These are phyloP conservation scores for Albophoma yamanashiensis DNA, from an alignment of 2,329 filamentous ascomycete genomes.

Conservation along the genomic window DNA sequence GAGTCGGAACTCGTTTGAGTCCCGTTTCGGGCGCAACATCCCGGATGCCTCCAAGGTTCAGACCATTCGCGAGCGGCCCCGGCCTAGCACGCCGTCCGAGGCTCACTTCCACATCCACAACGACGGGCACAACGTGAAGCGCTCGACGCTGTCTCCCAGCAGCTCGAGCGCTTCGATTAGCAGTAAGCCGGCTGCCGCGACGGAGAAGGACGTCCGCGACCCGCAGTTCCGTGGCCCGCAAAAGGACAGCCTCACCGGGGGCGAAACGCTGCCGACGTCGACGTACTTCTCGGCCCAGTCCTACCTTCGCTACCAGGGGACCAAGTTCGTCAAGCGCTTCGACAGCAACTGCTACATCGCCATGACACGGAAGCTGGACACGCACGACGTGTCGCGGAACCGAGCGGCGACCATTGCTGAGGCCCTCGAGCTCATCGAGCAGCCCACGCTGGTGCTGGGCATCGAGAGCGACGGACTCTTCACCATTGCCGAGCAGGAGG, in stretches of 20 bases:
- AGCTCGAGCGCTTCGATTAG: slow-evolving; percentile 10
- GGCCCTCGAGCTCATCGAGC: slow-evolving; percentile 71
- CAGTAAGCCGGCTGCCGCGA: slow-evolving; percentile 10
- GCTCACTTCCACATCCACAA: slow-evolving; percentile 76
- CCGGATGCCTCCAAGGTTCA: slow-evolving; percentile 77
- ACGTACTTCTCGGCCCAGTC: slow-evolving; percentile 99
- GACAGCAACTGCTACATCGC: slow-evolving; percentile 99
- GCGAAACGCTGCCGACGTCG: slow-evolving; percentile 43
- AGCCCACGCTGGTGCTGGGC: slow-evolving; percentile 82
- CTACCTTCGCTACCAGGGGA: slow-evolving; percentile 90
- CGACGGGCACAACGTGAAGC: slow-evolving; percentile 60
- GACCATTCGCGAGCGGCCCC: slow-evolving; percentile 62
- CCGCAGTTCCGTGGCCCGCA: slow-evolving; percentile 63
- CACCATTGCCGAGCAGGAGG: slow-evolving; percentile 92
- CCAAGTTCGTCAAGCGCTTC: slow-evolving; percentile 94
- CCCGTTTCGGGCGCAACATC: slow-evolving; percentile 85
- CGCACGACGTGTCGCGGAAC: slow-evolving; percentile 82
- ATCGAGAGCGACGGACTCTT: slow-evolving; percentile 96
- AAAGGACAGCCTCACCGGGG: slow-evolving; percentile 35
- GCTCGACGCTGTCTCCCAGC: slow-evolving; percentile 39
- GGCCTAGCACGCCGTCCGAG: slow-evolving; percentile 52
- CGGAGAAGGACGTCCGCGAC: slow-evolving; percentile 24
- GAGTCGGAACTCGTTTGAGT: slow-evolving; percentile 93
- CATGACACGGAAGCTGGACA: slow-evolving; percentile 95
- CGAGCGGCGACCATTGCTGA: slow-evolving; percentile 58